Percentiles rank a stretch among this genome's conserved stretches.
Conservation (phyloP, 805 yeast genomes). For the Ogataea wickerhamii region DNA sequence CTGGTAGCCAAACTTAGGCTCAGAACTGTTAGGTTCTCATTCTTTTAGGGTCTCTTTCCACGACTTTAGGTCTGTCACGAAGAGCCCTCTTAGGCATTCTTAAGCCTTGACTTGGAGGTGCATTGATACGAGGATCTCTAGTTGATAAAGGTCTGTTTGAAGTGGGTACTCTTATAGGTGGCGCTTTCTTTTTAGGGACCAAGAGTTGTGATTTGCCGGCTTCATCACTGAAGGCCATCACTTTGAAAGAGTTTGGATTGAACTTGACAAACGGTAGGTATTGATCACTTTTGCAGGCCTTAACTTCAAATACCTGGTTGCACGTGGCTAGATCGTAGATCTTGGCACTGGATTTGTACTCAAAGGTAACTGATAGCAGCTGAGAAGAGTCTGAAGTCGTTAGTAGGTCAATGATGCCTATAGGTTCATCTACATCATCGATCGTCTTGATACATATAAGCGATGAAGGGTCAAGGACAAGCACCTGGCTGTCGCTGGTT, state of each 20-base stretch:
- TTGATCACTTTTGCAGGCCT: constrained; percentile 24
- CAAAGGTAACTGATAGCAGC: constrained; percentile 39
- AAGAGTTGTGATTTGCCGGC: constrained; percentile 16
- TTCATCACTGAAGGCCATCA: constrained; percentile 19
- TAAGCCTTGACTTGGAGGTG: not conserved
- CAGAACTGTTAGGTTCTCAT: constrained; percentile 4
- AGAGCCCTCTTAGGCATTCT: not conserved
- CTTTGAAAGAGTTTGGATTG: constrained; percentile 15
- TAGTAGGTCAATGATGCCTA: constrained; percentile 35
- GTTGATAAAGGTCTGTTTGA: not conserved
- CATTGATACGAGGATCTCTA: constrained; percentile 1
- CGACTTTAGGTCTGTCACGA: not conserved
- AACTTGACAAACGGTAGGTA: constrained; percentile 17
- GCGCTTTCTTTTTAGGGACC: constrained; percentile 9
- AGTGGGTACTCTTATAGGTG: not conserved
- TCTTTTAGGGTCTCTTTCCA: constrained; percentile 7
- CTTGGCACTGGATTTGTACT: constrained; percentile 34
- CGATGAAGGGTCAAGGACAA: constrained; percentile 36
- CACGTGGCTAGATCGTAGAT: constrained; percentile 32
- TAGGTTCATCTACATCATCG: constrained; percentile 38
- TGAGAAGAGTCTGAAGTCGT: constrained; percentile 32
- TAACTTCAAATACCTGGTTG: constrained; percentile 24
- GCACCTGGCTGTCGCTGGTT: constrained; percentile 44
- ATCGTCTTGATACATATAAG: constrained; percentile 34
- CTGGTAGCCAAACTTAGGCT: no score